Percentiles rank a stretch among this genome's conserved stretches.
These are phyloP conservation scores for Fusarium albidum DNA, from an alignment of 2,329 filamentous ascomycete species.

Conservation along the genomic window DNA sequence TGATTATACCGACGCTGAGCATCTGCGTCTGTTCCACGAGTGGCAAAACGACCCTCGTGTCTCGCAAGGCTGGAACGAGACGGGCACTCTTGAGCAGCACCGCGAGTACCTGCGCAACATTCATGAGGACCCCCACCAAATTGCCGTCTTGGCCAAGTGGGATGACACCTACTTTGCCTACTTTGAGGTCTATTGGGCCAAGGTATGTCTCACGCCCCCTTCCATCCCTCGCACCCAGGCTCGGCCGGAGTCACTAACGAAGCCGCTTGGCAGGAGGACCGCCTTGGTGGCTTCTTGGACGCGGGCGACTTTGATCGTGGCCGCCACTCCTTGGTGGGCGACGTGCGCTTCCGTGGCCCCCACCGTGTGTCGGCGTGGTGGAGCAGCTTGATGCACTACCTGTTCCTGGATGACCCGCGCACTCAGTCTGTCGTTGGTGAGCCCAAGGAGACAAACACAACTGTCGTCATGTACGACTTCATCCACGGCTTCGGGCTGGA, in stretches of 20 bases:
- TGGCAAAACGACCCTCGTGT: conserved; percentile 89
- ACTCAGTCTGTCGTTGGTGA: conserved; percentile 70
- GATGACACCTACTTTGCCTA: conserved; percentile 77
- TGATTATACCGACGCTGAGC: conserved; percentile 69
- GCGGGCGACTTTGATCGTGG: conserved; percentile 66
- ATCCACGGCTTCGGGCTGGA: conserved; percentile 77
- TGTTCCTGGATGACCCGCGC: conserved; percentile 68
- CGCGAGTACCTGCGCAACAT: conserved; percentile 73
- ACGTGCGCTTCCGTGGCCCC: conserved; percentile 66
- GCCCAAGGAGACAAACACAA: conserved; percentile 74
- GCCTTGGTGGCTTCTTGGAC: conserved; percentile 63
- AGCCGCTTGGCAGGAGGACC: conserved; percentile 55
- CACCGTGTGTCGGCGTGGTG: conserved; percentile 70
- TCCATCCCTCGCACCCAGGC: not conserved
- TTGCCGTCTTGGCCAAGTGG: conserved; percentile 75
- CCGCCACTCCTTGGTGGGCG: conserved; percentile 66
- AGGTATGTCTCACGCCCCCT: conserved; percentile 47
- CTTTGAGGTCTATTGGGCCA: conserved; percentile 83
- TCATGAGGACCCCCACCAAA: conserved; percentile 75
- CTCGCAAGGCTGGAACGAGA: conserved; percentile 81
- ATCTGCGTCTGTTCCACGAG: conserved; percentile 75
- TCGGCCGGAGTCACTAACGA: conserved; percentile 3
- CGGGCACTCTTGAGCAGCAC: conserved; percentile 78
- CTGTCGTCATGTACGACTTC: conserved; percentile 77
- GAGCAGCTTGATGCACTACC: conserved; percentile 68